Conservation (phyloP, 2,329 filamentous ascomycete genomes). For the Plenodomus lindquistii region DNA sequence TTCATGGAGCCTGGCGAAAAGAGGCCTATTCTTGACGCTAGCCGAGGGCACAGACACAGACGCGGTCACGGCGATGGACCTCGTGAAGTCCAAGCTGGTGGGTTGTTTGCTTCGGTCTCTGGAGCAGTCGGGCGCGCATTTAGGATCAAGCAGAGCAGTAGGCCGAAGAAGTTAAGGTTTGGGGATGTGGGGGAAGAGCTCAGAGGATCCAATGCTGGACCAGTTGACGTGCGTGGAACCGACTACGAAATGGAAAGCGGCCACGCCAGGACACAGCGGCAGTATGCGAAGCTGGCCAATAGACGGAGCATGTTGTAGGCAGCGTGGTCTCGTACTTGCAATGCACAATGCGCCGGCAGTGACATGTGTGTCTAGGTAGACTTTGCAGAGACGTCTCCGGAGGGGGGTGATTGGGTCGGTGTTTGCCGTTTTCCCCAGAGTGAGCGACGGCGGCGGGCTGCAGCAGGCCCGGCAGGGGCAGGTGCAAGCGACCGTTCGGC, state of each 20-base stretch:
- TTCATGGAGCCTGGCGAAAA: constrained; percentile 55
- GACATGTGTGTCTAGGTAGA: too few relatives aligned
- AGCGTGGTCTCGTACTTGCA: not conserved
- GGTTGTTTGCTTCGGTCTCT: constrained; percentile 5
- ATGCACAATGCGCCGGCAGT: not conserved
- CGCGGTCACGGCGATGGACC: not conserved
- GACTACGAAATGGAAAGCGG: constrained; percentile 43
- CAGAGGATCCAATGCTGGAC: constrained; percentile 15
- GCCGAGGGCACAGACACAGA: constrained; percentile 11
- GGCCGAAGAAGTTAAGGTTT: constrained; percentile 18
- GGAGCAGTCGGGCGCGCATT: constrained; percentile 11
- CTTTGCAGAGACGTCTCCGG: not conserved
- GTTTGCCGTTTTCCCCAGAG: too few relatives aligned
- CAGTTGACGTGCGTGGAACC: constrained; percentile 22
- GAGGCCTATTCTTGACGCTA: constrained; percentile 11
- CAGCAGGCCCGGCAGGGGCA: not conserved
- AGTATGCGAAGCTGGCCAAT: constrained; percentile 43
- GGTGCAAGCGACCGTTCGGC: not conserved
- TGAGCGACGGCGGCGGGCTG: not conserved
- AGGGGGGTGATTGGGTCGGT: not conserved
- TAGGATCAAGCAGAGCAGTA: constrained; percentile 14
- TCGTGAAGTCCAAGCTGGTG: not conserved
- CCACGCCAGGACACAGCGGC: constrained; percentile 34
- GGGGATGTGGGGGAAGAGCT: constrained; percentile 23
- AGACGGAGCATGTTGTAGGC: constrained; percentile 42